Evolutionary conservation across 2,329 filamentous ascomycete species (phyloP), one percentile per base, ranked within the genome.

Genomic region (Cladorrhinum sp.): DNA sequence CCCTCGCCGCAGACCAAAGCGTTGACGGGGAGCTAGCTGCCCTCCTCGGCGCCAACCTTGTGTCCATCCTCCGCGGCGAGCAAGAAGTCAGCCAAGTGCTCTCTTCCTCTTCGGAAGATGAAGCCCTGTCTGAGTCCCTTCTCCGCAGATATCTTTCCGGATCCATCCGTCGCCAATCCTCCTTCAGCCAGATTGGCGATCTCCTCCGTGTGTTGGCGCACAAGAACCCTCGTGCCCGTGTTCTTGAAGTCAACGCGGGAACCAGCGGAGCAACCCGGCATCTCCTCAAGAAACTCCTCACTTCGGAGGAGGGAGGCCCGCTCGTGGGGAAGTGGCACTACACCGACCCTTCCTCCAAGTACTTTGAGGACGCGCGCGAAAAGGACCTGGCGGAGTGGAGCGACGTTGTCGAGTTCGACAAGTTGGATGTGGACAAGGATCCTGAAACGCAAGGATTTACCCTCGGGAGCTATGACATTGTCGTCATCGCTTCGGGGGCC

Each of bases 181-280:
- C n/a, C n/a, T n/a, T n/a, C n/a, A n/a, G n/a, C 2, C 64, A 65
- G 18, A 10, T 70, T 6, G 66, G 65, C 36, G n/a, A 21, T 16
- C n/a, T 62, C 10, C 18, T 64, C 33, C 18, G 26, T 1, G 20
- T 53, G 16, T 14, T 56, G 55, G 24, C 23, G 12, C 33, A 53
- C 10, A 62, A 68, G 58, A 42, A 65, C 39, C 65, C 66, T 1
- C 58, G 55, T 1, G 39, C 58, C 1, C 42, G 52, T 3, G 53
- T 80, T 16, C 62, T 81, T 4, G 70, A 72, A 63, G 68, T 78
- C 8, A 77, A 78, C 23, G 76, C 73, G 7, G 77, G 78, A 1
- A 76, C 74, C 1, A 77, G 76, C 0, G 72, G 71, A 10, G 68
- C 74, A 0, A 79, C 78, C 0, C 62, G 67, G 4, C 33, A 48